These are phyloP conservation scores for Leishmania tropica DNA, from an alignment of 208 protist genomes.

Conservation along the genomic window DNA sequence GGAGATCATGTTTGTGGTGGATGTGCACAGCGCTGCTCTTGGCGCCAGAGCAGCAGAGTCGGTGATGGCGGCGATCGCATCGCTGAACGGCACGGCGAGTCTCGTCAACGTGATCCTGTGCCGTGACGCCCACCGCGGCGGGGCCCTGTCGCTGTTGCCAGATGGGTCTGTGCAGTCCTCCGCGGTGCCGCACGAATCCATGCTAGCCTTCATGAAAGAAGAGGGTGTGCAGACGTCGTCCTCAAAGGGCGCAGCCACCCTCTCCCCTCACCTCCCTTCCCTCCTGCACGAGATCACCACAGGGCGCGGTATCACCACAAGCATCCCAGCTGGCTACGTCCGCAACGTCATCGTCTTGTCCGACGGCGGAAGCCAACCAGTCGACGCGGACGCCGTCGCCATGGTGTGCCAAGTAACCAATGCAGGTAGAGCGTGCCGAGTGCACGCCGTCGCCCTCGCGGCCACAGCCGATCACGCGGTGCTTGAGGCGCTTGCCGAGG, in stretches of 20 bases:
- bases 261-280: slow-evolving; percentile 35
- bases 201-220: slow-evolving; percentile 34
- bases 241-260: slow-evolving; percentile 11
- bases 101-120: slow-evolving; percentile 61
- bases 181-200: slow-evolving; percentile 24
- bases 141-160: slow-evolving; percentile 26
- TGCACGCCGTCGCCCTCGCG: slow-evolving; percentile 61
- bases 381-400: slow-evolving; percentile 21
- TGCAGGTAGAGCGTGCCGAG: slow-evolving; percentile 32
- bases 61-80: slow-evolving; percentile 34
- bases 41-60: slow-evolving; percentile 40
- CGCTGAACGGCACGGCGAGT: slow-evolving; percentile 37
- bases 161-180: slow-evolving; percentile 28
- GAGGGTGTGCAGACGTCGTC: slow-evolving; percentile 12
- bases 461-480: slow-evolving; percentile 35
- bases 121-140: slow-evolving; percentile 28
- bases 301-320: slow-evolving; percentile 14
- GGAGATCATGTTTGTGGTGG: slow-evolving; percentile 71
- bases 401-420: slow-evolving; percentile 36
- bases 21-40: slow-evolving; percentile 41
- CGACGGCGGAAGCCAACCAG: slow-evolving; percentile 34
- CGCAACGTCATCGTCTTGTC: slow-evolving; percentile 73
- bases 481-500: slow-evolving; percentile 53
- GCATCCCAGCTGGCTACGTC: slow-evolving; percentile 55
- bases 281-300: slow-evolving; percentile 32